Conservation (phyloP, 75 land plant genomes). For the Cupressus sempervirens region DNA sequence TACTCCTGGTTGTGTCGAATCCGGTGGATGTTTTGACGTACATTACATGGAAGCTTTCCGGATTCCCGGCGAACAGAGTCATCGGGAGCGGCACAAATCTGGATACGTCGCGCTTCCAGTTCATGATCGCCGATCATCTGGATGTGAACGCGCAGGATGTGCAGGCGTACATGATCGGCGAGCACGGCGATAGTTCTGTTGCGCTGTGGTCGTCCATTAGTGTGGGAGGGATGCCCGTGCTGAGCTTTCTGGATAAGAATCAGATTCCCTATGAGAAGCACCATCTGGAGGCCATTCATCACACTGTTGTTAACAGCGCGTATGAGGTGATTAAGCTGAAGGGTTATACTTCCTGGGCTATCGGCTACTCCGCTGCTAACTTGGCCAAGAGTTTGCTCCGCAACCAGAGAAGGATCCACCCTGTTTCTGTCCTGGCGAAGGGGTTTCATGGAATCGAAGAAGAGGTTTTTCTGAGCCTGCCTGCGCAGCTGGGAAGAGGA, state of each 20-base stretch:
- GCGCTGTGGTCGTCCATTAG: too few species aligned
- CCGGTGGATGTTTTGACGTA: conserved; percentile 81
- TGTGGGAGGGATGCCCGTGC: conserved; percentile 66
- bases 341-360: conserved; percentile 91
- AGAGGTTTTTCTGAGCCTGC: too few species aligned
- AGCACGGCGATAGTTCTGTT: too few species aligned
- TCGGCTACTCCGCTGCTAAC: conserved; percentile 84
- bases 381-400: conserved; percentile 53
- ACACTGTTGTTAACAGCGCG: conserved; percentile 54
- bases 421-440: too few species aligned
- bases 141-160: too few species aligned
- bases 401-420: conserved; percentile 32
- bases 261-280: conserved; percentile 41
- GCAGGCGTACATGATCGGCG: too few species aligned
- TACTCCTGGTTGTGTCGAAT: conserved; percentile 73
- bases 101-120: too few species aligned
- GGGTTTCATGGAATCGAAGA: too few species aligned
- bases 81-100: conserved; percentile 31
- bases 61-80: conserved; percentile 75
- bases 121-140: too few species aligned
- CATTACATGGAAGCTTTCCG: conserved; percentile 76
- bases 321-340: conserved; percentile 81
- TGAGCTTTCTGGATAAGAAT: conserved; percentile 42
- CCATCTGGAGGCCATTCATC: conserved; percentile 45
- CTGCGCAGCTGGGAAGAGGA: conserved; percentile 39